Evolutionary conservation across 1,284 basidiomycete genomes (phyloP), one percentile per base, ranked within the genome.

Genomic region (Hymenochaete sp.): DNA sequence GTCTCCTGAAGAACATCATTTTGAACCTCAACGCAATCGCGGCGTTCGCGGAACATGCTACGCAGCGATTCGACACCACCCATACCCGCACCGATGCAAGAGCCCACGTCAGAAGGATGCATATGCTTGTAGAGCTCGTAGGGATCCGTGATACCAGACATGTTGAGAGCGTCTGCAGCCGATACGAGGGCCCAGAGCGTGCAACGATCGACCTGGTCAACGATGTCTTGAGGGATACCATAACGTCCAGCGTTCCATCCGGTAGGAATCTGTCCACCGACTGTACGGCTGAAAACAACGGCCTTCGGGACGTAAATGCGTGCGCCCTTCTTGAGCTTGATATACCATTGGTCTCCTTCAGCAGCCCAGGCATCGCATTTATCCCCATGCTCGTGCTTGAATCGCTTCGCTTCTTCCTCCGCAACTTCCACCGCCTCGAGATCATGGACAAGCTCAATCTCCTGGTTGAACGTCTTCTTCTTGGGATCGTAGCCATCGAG

Each of bases 1-100:
- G 95, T 98, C 68, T 98, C 95, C 65, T 98, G 96, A 26, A 98
- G 71, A 54, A 98, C 87, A 59, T 98, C 96, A 61, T 95, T 98
- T 66, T 98, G 95, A 2, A 98, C 92, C 38, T 97, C 93, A 65
- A 85, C 86, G 70, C 98, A 95, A 60, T 96, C 92, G 45, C 92
- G 85, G 54, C 96, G 86, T 59, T 98, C 96, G 65, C 90, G 93
- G 79, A 98, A 98, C 96, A 98, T 98, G 65, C 88, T 82, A 32
- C 81, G 77, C 64, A 96, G 72, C 56, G 84, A 87, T 50, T 80
- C 78, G 58, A 91, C 81, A 62, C 95, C 95, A 60, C 95, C 95
- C 95, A 98, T 98, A 61, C 96, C 95, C 58, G 90, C 93, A 50
- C 93, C 93, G 52, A 97, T 71, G 49, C 82, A 79, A 3, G 91